Evolutionary conservation across 768 basidiomycete species (phyloP), one percentile per base, ranked within the genome.

Genomic region (Russula brevipes): DNA sequence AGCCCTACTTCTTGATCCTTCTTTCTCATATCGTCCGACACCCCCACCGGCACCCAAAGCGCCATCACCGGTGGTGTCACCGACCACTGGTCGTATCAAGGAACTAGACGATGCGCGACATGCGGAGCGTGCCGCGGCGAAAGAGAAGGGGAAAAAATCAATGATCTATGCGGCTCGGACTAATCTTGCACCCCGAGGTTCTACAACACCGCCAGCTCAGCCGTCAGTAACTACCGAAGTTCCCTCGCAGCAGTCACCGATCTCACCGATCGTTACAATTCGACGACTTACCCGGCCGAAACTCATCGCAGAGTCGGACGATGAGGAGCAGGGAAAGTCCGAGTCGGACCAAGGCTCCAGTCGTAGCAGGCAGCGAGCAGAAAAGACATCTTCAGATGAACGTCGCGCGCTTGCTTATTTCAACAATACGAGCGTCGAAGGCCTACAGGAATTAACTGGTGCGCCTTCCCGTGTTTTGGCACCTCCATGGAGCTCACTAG

Each of bases 141-240:
- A 79, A 70, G 88, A 90, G 74, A 86, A 89, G 73, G 88, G 85
- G 24, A 91, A 88, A 73, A 87, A 83, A 70, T 91, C 90, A n/a
- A 80, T 85, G 72, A 92, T 92, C 54, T 91, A 91, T 67, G 85
- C 86, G 46, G 87, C 86, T 66, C 81, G 87, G 60, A 73, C 79
- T 44, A 74, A 75, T 35, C 75, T 86, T 41, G 82, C 69, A 66
- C 24, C 61, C 64, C 14, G 50, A 61, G 44, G 47, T 60, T 41
- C 66, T 38, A 72, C 80, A 16, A 77, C 81, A 1, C 79, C 82
- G 42, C 73, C 77, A 1, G 53, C 63, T 2, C 69, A 71, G n/a
- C 80, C 77, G 44, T 72, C 75, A 45, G 57, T 74, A 45, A 72
- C 79, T 36, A 78, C 78, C 58, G 72, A 75, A 49, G 61, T 75